Base-by-base conservation (phyloP, 179 eudicot species). In the Beta macrorhiza region DNA sequence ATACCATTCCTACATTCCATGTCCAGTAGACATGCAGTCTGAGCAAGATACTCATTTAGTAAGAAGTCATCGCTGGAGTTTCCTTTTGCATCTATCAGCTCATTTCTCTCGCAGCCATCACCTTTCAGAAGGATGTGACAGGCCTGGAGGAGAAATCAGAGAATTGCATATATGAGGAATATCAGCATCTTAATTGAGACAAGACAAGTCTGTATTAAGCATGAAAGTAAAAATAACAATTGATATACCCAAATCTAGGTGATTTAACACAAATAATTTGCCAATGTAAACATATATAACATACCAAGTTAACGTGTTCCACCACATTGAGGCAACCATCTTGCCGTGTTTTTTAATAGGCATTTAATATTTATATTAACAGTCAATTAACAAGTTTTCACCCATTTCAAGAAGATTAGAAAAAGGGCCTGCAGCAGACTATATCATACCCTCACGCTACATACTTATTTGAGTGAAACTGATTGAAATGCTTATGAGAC, bases 41-140 rank as follows among this genome's bases (percentile, higher is more conserved):
- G 88, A 74, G 73, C 58, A 80, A 96, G 89, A 88, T 91, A 96
- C 59, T 80, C 90, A 74, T 88, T 81, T 77, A 88, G 89, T 74
- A 88, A 68, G 74, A 85, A 73, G 77, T 89, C 89, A 62, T 89
- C 90, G 78, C 82, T 29, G 8, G 83, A 80, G 81, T 83, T 88
- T 80, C 77, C 90, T 82, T 88, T 87, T 81, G 77, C 88, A 74
- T 88, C 97, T 68, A 86, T 82, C 75, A 89, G 52, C 76, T 90
- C 89, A 70, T 79, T 82, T 55, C 85, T 79, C 81, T 88, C 95
- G 77, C 68, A 83, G 47, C 75, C 90, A 77, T 89, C 97, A 78
- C 93, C 97, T 79, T 83, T 90, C 80, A 87, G 67, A 73, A 87
- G 95, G 77, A 92, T 88, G 78, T 78, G 85, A 84, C 98, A 88